Conservation (phyloP, 768 basidiomycete species). For the Mycena indigotica region DNA sequence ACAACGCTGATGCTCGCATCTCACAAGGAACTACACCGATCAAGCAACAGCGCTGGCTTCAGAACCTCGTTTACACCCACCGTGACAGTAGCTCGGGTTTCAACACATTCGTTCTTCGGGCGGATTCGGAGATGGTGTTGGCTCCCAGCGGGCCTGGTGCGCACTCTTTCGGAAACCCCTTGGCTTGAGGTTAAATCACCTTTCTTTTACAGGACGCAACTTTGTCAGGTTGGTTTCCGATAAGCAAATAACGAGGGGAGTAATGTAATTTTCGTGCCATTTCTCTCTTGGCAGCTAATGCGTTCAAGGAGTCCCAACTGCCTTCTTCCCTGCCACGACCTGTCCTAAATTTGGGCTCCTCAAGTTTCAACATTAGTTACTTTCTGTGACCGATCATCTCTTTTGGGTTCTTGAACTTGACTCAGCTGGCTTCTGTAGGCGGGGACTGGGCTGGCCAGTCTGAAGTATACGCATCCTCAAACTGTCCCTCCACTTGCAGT, state of each 20-base stretch:
- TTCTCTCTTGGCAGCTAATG: slow-evolving; percentile 1
- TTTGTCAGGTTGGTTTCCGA: slow-evolving; percentile 59
- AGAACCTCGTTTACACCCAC: slow-evolving; percentile 64
- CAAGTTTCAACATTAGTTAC: no score
- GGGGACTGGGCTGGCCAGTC: slow-evolving; percentile 62
- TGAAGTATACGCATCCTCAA: slow-evolving; percentile 44
- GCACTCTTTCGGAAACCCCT: background rate
- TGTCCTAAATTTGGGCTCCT: slow-evolving; percentile 67
- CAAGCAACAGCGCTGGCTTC: slow-evolving; percentile 48
- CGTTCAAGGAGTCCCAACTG: slow-evolving; percentile 56
- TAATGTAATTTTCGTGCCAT: slow-evolving; percentile 52
- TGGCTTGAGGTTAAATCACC: background rate
- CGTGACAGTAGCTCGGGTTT: no score
- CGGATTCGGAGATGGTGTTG: slow-evolving; percentile 53
- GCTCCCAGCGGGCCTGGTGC: slow-evolving; percentile 48
- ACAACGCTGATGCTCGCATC: background rate
- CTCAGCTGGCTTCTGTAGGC: slow-evolving; percentile 24
- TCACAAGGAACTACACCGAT: slow-evolving; percentile 46
- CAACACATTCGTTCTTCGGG: slow-evolving; percentile 56
- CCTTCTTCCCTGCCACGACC: slow-evolving; percentile 59
- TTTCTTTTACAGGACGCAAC: slow-evolving; percentile 38
- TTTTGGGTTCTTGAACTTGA: no score
- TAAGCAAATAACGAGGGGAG: slow-evolving; percentile 53
- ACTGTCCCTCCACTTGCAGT: slow-evolving; percentile 60
- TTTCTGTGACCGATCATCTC: no score